These are phyloP conservation scores for Leccinum fuscescens DNA, from an alignment of 1,284 basidiomycete genomes.

Conservation along the genomic window DNA sequence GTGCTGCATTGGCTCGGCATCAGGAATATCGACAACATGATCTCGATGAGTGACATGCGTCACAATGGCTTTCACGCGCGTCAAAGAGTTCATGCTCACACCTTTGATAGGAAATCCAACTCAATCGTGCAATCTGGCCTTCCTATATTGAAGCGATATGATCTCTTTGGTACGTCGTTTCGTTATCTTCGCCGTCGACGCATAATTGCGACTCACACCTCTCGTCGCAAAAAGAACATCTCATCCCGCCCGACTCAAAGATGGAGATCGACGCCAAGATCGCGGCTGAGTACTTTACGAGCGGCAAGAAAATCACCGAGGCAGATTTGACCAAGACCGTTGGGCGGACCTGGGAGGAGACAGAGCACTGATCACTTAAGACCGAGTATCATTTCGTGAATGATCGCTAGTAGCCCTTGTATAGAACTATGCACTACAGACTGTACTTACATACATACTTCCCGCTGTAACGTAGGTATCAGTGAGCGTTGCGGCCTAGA, in stretches of 20 bases:
- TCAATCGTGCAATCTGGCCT: constrained; percentile 90
- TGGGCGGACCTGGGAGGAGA: no score
- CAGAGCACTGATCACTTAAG: no score
- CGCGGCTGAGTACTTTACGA: constrained; percentile 87
- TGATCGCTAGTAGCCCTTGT: not conserved
- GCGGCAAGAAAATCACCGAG: constrained; percentile 67
- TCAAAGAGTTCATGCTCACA: not conserved
- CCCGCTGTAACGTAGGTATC: not conserved
- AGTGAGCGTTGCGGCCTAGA: not conserved
- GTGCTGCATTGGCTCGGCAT: constrained; percentile 94
- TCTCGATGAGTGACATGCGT: constrained; percentile 90
- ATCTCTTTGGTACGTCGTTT: constrained; percentile 63
- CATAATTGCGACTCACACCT: constrained; percentile 1
- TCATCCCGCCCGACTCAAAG: constrained; percentile 87
- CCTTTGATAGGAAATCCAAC: constrained; percentile 78
- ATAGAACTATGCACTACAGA: not conserved
- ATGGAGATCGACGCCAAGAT: constrained; percentile 97
- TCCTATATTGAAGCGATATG: constrained; percentile 78
- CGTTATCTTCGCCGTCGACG: not conserved
- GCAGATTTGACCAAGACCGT: no score
- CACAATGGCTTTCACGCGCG: not conserved
- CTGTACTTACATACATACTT: constrained; percentile 1
- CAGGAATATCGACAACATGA: constrained; percentile 84
- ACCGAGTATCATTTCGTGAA: no score
- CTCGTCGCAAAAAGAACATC: constrained; percentile 48